Percentiles rank a stretch among this genome's conserved stretches.
These are phyloP conservation scores for Setaria italica DNA, from an alignment of 202 grass and related monocot species.

Conservation along the genomic window DNA sequence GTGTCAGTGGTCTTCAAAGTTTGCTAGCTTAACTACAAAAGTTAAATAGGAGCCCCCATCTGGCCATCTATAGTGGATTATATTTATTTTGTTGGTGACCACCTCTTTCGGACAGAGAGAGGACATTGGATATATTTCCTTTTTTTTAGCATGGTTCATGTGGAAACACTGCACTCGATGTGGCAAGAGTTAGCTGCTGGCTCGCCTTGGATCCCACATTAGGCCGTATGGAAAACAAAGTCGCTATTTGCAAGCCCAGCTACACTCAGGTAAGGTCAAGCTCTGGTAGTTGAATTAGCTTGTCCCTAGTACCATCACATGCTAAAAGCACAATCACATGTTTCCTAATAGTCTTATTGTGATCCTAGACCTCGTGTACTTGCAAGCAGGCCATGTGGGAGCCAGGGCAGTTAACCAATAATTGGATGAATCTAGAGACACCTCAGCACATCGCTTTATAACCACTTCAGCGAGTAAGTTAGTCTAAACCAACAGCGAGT, in stretches of 20 bases:
- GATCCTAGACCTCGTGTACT: neutral
- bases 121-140: neutral
- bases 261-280: neutral
- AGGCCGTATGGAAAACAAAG: neutral
- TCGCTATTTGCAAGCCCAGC: neutral
- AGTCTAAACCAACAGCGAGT: neutral
- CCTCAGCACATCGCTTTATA: neutral
- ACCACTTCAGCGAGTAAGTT: slow-evolving; percentile 5
- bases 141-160: neutral
- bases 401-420: neutral
- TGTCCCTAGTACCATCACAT: slow-evolving; percentile 5
- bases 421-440: slow-evolving; percentile 18
- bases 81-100: too few species aligned
- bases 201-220: neutral
- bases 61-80: too few species aligned
- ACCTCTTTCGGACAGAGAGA: neutral
- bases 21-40: too few species aligned
- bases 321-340: slow-evolving; percentile 32
- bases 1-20: too few species aligned
- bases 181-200: too few species aligned
- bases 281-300: neutral
- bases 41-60: too few species aligned
- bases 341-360: neutral
- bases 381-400: slow-evolving; percentile 30
- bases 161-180: neutral